Percentiles rank a stretch among this genome's conserved stretches.
phyloP scores from a whole-genome alignment of 2,329 filamentous ascomycete genomes.

The Cercospora sojina region DNA sequence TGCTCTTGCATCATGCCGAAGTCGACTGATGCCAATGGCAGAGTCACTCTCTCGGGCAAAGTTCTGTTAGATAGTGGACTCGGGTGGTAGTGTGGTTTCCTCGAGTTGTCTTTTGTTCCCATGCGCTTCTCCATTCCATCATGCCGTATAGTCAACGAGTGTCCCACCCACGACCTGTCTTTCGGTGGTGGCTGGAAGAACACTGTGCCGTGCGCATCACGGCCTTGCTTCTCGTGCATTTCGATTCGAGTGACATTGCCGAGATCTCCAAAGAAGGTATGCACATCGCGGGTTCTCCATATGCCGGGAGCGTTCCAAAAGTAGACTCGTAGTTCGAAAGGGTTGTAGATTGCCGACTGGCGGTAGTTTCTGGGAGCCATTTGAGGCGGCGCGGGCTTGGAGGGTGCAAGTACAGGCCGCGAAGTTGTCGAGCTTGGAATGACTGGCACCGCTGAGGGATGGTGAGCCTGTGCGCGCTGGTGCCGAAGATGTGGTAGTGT shows the following conservation, averaged over 20 bases:
- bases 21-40: constrained; percentile 45
- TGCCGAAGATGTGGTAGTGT: neutral
- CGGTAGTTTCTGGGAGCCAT: neutral
- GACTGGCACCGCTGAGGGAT: neutral
- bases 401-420: neutral
- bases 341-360: constrained; percentile 5
- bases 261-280: constrained; percentile 21
- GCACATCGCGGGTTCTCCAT: constrained; percentile 29
- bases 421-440: neutral
- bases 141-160: constrained; percentile 7
- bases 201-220: constrained; percentile 16
- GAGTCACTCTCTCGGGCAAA: constrained; percentile 23
- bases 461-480: neutral
- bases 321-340: constrained; percentile 20
- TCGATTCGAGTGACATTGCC: constrained; percentile 27
- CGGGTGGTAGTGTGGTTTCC: neutral
- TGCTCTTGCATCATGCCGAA: constrained; percentile 62
- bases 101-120: constrained; percentile 13
- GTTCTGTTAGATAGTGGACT: constrained; percentile 10
- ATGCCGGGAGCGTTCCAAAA: constrained; percentile 20
- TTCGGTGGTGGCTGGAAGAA: constrained; percentile 29
- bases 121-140: constrained; percentile 3
- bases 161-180: constrained; percentile 22
- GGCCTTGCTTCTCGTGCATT: constrained; percentile 12
- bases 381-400: neutral